Percentiles rank a stretch among this genome's conserved stretches.
These are phyloP conservation scores for Afroboletus lepidellus DNA, from an alignment of 1,284 basidiomycete genomes.

Conservation along the genomic window DNA sequence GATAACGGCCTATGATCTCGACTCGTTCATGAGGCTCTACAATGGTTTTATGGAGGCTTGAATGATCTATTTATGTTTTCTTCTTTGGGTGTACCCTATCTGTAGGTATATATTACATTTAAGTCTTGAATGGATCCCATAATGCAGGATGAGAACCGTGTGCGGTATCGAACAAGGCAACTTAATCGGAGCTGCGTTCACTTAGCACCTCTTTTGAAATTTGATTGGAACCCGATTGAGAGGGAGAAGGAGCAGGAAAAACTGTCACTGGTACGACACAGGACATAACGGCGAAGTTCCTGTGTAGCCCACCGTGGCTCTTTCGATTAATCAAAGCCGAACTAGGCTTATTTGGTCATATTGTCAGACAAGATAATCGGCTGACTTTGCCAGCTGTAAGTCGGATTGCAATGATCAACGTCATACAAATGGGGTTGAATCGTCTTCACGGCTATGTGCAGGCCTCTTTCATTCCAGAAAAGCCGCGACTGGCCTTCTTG, in stretches of 20 bases:
- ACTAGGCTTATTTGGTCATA: neutral
- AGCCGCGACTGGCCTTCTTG: slow-evolving; percentile 46
- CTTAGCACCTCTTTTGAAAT: too few relatives aligned
- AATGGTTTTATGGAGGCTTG: neutral
- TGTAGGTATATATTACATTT: neutral
- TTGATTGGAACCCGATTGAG: too few relatives aligned
- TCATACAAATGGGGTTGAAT: slow-evolving; percentile 5
- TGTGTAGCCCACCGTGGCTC: too few relatives aligned
- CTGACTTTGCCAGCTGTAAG: neutral
- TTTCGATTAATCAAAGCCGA: too few relatives aligned
- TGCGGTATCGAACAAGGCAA: too few relatives aligned
- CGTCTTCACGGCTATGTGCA: slow-evolving; percentile 10
- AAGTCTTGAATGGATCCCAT: too few relatives aligned
- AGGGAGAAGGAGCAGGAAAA: too few relatives aligned
- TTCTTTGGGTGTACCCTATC: neutral
- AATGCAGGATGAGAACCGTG: too few relatives aligned
- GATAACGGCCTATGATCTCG: neutral
- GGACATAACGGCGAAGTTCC: too few relatives aligned
- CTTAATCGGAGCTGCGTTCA: too few relatives aligned
- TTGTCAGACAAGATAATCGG: neutral
- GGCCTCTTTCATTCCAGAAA: slow-evolving; percentile 8
- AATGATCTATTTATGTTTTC: neutral
- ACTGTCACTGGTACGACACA: too few relatives aligned
- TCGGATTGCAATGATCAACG: neutral
- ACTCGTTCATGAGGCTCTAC: neutral